Base-by-base conservation (phyloP, 2,329 filamentous ascomycete genomes). In the Trichothecium roseum region DNA sequence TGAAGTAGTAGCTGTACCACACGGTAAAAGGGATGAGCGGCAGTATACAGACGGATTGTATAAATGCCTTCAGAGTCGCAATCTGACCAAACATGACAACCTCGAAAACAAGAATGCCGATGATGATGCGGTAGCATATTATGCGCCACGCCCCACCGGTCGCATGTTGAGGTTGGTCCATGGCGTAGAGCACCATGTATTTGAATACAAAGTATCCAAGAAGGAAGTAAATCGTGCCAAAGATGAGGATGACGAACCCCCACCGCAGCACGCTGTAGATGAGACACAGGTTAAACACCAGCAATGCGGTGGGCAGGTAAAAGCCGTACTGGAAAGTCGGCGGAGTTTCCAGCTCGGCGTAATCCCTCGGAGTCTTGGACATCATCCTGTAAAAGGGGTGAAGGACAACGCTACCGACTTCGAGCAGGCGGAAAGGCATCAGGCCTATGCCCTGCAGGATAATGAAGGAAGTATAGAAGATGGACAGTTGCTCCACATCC, bases 151-250 rank as follows among this genome's bases (percentile, higher is more conserved):
- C 87, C 41, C 82, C 79, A 15, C 93, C 93, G 0, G 89, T 96
- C 13, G 87, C 86, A 53, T 94, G 87, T 51, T 93, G 86, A 13
- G 86, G 84, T 55, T 96, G 89, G 49, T 96, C 88, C 91, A 98
- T 98, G 22, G 91, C 87, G 56, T 98, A 98, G 4, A 98, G 69
- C 4, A 98, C 68, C 63, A 98, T 93, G 60, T 98, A 98, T 56
- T 95, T 95, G 72, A 94, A 93, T 22, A 85, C 84, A 52, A 89
- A 89, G 55, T 85, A 83, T 15, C 87, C 87, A 12, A 94, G 72
- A 15, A 74, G 54, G 48, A 93, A 94, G 57, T 93, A 98, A 10
- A 85, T 64, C 33, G 89, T 63, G 4, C 91, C 91, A 33, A 89
- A 79, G 8, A 88, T 66, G 13, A 94, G 73, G 10, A 96, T 82